Evolutionary conservation across 164 flowering plant species (phyloP), one percentile per base, ranked within the genome.

Genomic region (Stephania japonica): DNA sequence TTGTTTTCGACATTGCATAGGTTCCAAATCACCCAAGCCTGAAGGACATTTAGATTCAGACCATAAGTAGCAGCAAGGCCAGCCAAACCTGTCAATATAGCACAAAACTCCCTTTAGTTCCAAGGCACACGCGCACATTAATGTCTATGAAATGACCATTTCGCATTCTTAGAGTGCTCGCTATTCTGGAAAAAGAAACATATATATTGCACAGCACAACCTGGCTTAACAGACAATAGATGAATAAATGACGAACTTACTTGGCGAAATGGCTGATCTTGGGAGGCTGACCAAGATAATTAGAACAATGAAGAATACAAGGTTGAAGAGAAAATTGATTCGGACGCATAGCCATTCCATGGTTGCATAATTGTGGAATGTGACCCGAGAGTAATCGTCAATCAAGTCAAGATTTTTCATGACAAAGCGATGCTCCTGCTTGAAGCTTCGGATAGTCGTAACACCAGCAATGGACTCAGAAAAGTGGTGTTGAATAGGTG

Each of bases 281-380:
- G 98, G 97, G 61, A 92, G 66, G 83, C 68, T 85, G 32, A 94
- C 97, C 74, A 94, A 77, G 82, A 92, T 86, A 71, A 92, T 63
- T 42, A 94, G 85, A 67, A 88, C 88, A 65, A 87, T n/a, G 72
- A 89, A 88, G 87, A 90, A 94, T 8, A 78, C 92, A 26, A 90
- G 74, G 79, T 89, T 91, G 85, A 90, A 93, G 23, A 93, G 86
- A 61, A 90, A 86, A 81, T 93, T 91, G 67, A 86, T 83, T 42
- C 98, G 83, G 67, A 88, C 82, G 49, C 86, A 86, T 4, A 93
- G 86, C 98, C 98, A 93, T 75, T 93, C 98, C 92, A 90, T 91
- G 9, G 93, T 82, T 10, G 88, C 88, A 24, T 77, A 77, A 74
- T 88, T 90, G 83, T 89, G 87, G 79, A 93, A 91, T n/a, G 80